These are phyloP conservation scores for Rhynchospora breviuscula DNA, from an alignment of 176 grass and related monocot genomes.

Conservation along the genomic window DNA sequence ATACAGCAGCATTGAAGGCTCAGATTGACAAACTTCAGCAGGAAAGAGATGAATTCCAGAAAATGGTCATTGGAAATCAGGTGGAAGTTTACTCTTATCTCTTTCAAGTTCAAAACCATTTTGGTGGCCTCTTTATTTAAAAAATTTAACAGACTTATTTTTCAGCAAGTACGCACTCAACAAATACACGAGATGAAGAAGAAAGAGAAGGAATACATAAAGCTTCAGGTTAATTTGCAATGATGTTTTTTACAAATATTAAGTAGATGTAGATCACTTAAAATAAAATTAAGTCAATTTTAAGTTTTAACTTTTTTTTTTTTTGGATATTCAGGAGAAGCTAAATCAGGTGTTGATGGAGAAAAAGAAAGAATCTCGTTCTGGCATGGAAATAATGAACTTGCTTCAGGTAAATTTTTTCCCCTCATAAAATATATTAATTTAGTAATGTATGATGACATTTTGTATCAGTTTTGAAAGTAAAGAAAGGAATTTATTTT, in stretches of 20 bases:
- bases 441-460: not conserved
- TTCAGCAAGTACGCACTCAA: constrained; percentile 90
- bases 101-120: not conserved
- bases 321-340: constrained; percentile 51
- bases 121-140: constrained; percentile 16
- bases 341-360: constrained; percentile 92
- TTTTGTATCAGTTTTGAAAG: not conserved
- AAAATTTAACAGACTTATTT: constrained; percentile 19
- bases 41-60: constrained; percentile 96
- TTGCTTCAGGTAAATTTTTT: constrained; percentile 63
- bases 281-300: constrained; percentile 4
- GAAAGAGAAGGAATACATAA: constrained; percentile 97
- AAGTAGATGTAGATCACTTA: not conserved
- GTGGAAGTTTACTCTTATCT: constrained; percentile 29
- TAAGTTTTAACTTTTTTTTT: constrained; percentile 2
- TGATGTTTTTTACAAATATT: not conserved
- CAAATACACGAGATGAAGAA: constrained; percentile 99
- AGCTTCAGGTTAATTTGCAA: constrained; percentile 65
- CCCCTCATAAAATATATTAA: not conserved
- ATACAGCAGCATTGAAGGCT: constrained; percentile 68
- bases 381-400: constrained; percentile 99
- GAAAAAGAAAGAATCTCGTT: constrained; percentile 96
- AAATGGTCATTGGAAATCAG: constrained; percentile 99
- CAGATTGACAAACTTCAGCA: constrained; percentile 96
- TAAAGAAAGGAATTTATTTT: not conserved